A percentile compares a stretch with the other conserved stretches of the same genome.
phyloP scores from a whole-genome alignment of 2,329 filamentous ascomycete genomes.

The Pseudocercospora fuligena region DNA sequence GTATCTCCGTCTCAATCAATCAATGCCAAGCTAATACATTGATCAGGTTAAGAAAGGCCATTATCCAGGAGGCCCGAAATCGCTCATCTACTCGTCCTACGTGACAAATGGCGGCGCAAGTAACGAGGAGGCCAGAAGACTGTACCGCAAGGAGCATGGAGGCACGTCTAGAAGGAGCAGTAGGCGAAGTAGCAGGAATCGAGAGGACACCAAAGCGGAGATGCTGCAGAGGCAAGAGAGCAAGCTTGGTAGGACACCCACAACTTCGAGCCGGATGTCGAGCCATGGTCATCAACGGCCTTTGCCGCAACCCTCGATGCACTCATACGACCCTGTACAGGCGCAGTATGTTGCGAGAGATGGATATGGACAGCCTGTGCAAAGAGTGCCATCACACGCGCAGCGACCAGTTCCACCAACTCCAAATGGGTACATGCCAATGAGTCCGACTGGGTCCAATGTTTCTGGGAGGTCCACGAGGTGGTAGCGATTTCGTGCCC shows the following conservation, averaged over 20 bases:
- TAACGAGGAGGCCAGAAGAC: slow-evolving; percentile 37
- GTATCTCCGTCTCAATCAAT: background rate
- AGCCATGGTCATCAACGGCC: background rate
- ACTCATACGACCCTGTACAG: background rate
- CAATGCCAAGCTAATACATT: slow-evolving; percentile 9
- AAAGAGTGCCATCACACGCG: background rate
- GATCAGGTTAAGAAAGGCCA: slow-evolving; percentile 42
- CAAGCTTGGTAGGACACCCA: slow-evolving; percentile 4
- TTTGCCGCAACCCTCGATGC: background rate
- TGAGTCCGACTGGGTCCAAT: background rate
- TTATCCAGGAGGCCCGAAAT: slow-evolving; percentile 44
- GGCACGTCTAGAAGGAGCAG: slow-evolving; percentile 12
- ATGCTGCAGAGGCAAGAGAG: slow-evolving; percentile 11
- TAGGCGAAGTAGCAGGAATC: slow-evolving; percentile 6
- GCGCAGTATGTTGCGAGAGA: slow-evolving; percentile 4
- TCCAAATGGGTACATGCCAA: background rate
- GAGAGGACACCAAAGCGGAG: background rate
- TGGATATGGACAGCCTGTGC: background rate
- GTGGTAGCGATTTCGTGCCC: background rate
- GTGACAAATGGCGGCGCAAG: slow-evolving; percentile 46
- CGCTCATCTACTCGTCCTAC: slow-evolving; percentile 43
- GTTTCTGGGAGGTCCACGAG: background rate
- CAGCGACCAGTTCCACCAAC: slow-evolving; percentile 9
- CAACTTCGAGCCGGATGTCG: background rate
- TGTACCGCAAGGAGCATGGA: slow-evolving; percentile 37